Evolutionary conservation across 2,329 filamentous ascomycete species (phyloP).

Genomic region (Ambrosiella beaveri): DNA sequence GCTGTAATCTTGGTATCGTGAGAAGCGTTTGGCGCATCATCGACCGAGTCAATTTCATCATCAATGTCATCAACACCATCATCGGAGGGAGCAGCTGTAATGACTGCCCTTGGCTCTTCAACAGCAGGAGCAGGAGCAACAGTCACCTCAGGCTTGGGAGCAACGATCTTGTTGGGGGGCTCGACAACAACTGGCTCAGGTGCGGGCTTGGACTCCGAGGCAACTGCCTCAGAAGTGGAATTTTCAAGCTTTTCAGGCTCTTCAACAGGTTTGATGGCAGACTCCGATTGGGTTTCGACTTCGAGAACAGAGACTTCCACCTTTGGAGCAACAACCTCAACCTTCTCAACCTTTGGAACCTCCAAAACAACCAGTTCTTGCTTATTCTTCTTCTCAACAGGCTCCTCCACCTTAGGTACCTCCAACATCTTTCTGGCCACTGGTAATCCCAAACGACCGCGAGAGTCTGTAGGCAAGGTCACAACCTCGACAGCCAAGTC

Average conservation of each 20-base stretch:
- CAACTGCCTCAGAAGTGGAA: no score
- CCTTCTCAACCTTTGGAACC: neutral
- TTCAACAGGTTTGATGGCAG: neutral
- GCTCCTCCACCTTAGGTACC: neutral
- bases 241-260: neutral
- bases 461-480: constrained; percentile 7
- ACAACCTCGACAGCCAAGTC: neutral
- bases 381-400: neutral
- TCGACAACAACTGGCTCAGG: no score
- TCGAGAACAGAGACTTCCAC: no score
- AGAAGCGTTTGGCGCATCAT: neutral
- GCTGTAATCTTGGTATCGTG: neutral
- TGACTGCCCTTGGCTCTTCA: neutral
- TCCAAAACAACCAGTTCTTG: neutral
- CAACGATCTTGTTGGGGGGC: neutral
- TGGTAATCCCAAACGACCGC: constrained; percentile 6
- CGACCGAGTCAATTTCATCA: neutral
- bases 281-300: neutral
- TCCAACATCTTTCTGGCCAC: neutral
- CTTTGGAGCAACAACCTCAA: no score
- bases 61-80: neutral
- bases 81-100: neutral
- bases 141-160: neutral
- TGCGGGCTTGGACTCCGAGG: no score
- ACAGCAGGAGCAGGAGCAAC: neutral